These are phyloP conservation scores for Excoecaria cochinchinensis DNA, from an alignment of 345 rosid genomes.

Conservation along the genomic window DNA sequence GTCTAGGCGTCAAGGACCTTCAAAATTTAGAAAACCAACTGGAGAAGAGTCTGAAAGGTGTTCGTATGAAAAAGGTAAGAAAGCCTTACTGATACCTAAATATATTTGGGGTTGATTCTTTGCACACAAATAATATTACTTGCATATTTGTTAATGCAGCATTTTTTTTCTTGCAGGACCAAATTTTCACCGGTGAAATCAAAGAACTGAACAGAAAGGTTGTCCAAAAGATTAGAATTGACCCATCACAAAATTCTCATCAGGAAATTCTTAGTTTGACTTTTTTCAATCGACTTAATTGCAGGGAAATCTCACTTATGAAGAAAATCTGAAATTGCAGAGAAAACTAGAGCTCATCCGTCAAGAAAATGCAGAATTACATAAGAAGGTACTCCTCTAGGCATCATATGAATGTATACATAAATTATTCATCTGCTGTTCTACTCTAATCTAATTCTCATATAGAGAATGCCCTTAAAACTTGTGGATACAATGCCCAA, in stretches of 20 bases:
- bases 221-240: slow-evolving; percentile 7
- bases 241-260: background rate
- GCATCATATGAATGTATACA: background rate
- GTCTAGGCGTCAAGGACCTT: slow-evolving; percentile 54
- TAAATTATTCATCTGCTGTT: background rate
- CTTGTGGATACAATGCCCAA: background rate
- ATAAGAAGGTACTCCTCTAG: slow-evolving; percentile 50
- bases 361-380: slow-evolving; percentile 55
- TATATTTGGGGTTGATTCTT: background rate
- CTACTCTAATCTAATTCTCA: background rate
- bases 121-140: background rate
- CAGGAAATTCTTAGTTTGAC: background rate
- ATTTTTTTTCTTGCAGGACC: slow-evolving; percentile 46
- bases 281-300: slow-evolving; percentile 12
- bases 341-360: slow-evolving; percentile 43
- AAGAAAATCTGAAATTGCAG: slow-evolving; percentile 55
- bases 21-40: slow-evolving; percentile 70
- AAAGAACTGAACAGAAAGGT: slow-evolving; percentile 64
- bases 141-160: background rate
- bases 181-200: slow-evolving; percentile 52
- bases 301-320: slow-evolving; percentile 56
- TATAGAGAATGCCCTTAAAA: background rate
- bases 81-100: background rate
- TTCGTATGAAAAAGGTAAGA: slow-evolving; percentile 62
- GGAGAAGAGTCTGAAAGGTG: slow-evolving; percentile 60